phyloP scores from a whole-genome alignment of 2,329 filamentous ascomycete species.

The Neospermospora avenae region DNA sequence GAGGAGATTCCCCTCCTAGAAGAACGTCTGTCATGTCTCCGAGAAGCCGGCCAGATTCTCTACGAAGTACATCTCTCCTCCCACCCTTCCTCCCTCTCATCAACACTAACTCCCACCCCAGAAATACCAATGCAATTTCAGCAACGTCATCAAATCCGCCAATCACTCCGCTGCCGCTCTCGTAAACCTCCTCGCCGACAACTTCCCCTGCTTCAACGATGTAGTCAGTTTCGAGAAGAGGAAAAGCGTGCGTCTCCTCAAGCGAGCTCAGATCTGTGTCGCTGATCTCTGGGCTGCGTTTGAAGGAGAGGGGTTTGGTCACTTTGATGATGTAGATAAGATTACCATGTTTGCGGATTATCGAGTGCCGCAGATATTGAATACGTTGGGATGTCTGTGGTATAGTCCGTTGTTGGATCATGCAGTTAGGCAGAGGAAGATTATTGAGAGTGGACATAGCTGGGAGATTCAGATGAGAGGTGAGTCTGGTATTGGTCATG shows the following conservation, averaged over 20 bases:
- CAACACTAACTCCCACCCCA: slow-evolving; percentile 36
- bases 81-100: not conserved
- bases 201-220: slow-evolving; percentile 85
- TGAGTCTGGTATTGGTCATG: no score
- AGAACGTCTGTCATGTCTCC: slow-evolving; percentile 73
- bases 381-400: slow-evolving; percentile 74
- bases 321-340: slow-evolving; percentile 86
- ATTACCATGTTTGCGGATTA: slow-evolving; percentile 99
- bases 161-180: slow-evolving; percentile 76
- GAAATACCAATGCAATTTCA: slow-evolving; percentile 73
- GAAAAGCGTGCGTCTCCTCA: slow-evolving; percentile 74
- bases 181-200: slow-evolving; percentile 78
- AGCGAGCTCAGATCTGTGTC: slow-evolving; percentile 92
- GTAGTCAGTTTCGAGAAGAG: slow-evolving; percentile 72
- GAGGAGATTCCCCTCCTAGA: slow-evolving; percentile 83
- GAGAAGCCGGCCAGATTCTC: slow-evolving; percentile 78
- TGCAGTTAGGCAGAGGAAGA: slow-evolving; percentile 61
- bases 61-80: slow-evolving; percentile 56
- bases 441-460: slow-evolving; percentile 66
- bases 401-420: slow-evolving; percentile 79
- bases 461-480: slow-evolving; percentile 89
- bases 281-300: slow-evolving; percentile 98
- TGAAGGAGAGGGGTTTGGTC: slow-evolving; percentile 72
- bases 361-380: slow-evolving; percentile 88
- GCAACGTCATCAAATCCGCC: slow-evolving; percentile 70